Base-by-base conservation (phyloP, 306 rosid genomes). In the Fragaria nilgerrensis region DNA sequence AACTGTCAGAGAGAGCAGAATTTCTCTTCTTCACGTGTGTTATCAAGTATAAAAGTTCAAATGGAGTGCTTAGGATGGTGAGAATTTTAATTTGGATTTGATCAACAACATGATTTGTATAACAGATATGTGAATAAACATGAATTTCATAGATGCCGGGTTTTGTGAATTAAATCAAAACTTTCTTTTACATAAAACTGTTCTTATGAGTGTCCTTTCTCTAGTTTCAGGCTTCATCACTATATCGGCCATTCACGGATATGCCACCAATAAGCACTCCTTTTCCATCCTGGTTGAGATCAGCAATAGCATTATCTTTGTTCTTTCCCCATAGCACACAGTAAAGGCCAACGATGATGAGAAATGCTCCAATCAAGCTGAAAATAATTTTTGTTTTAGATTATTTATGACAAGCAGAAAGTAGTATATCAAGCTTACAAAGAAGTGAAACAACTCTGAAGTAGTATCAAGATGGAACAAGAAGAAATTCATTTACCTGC, bases 321-420 rank as follows among this genome's bases (percentile, higher is more conserved):
- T 20, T 49, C 71, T 79, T 85, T 55, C 82, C 84, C 86, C 88
- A 82, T 32, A 79, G 73, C 55, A 85, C 84, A 20, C 70, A 77
- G 39, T 85, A 81, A 7, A 85, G 81, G 5, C 85, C 85, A 56
- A 36, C n/a, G n/a, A 75, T 44, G 68, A 78, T 71, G 23, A 75
- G 56, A 47, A 75, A 44, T 1, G 83, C 88, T 81, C 85, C 88
- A 5, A 81, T 39, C 66, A 85, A 73, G 79, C 85, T 81, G 75
- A 23, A 39, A 45, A 29, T 14, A 25, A 41, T 56, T 34, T 22
- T 1, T 41, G 56, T 7, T 50, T 43, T 27, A 36, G 2, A 4
- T 68, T 49, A 55, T 10, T 2, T 4, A 62, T 47, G 7, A 29
- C 9, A 5, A 62, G 29, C 47, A 36, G 37, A 32, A 36, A 64